Conservation (phyloP, 2,329 filamentous ascomycete genomes). For the Aspergillus calidoustus region DNA sequence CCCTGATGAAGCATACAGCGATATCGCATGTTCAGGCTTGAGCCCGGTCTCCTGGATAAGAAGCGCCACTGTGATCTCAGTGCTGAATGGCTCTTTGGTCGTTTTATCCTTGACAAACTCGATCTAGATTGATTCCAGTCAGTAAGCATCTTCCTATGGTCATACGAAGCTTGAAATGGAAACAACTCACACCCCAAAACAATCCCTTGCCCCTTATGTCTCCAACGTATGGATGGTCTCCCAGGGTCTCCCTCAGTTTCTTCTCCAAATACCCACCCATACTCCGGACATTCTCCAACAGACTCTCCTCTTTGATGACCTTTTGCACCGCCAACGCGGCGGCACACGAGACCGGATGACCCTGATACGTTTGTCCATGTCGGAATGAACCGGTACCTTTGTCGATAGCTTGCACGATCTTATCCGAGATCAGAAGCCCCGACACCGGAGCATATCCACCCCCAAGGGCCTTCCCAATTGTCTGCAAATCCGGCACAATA, state of each 20-base stretch:
- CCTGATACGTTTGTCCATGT: conserved; percentile 67
- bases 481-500: conserved; percentile 64
- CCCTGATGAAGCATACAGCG: conserved; percentile 67
- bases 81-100: conserved; percentile 59
- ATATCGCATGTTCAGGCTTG: conserved; percentile 53
- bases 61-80: conserved; percentile 50
- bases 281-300: conserved; percentile 62
- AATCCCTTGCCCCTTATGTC: conserved; percentile 63
- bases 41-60: conserved; percentile 57
- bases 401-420: conserved; percentile 54
- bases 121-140: conserved; percentile 38
- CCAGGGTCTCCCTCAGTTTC: conserved; percentile 51
- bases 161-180: background rate
- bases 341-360: conserved; percentile 59
- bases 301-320: conserved; percentile 60
- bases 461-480: conserved; percentile 64
- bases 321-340: conserved; percentile 65
- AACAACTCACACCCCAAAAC: conserved; percentile 61
- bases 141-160: background rate
- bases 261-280: conserved; percentile 56
- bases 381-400: conserved; percentile 56
- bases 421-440: conserved; percentile 57
- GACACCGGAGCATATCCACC: conserved; percentile 62
- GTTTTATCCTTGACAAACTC: conserved; percentile 63
- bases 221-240: conserved; percentile 56